Evolutionary conservation across 352 stramenopile species (phyloP).

Genomic region (Pythium brachiatum): DNA sequence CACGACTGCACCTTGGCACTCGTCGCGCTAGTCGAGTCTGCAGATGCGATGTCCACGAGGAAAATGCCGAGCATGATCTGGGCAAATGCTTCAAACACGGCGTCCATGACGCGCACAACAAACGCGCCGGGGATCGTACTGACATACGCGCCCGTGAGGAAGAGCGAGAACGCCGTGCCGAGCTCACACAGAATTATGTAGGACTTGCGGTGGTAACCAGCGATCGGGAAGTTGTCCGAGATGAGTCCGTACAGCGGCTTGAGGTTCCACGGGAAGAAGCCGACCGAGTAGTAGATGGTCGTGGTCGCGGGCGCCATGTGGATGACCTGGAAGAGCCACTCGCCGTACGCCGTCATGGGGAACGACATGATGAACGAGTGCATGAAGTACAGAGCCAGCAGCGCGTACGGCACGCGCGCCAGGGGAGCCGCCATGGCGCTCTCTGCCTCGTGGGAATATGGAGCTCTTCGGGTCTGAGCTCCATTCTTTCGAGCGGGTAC

Average conservation of each 20-base stretch:
- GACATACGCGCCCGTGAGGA: constrained; percentile 55
- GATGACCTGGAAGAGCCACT: constrained; percentile 77
- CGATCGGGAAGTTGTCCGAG: constrained; percentile 72
- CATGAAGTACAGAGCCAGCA: constrained; percentile 79
- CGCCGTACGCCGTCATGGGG: constrained; percentile 71
- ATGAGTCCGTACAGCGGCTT: constrained; percentile 81
- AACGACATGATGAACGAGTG: constrained; percentile 77
- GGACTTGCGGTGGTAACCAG: constrained; percentile 74
- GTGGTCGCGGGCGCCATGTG: constrained; percentile 77
- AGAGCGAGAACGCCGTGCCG: constrained; percentile 47
- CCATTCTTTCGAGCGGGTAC: neutral
- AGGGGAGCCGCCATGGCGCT: constrained; percentile 3
- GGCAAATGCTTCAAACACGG: constrained; percentile 70
- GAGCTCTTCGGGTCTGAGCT: neutral
- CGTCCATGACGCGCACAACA: constrained; percentile 63
- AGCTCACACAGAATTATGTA: constrained; percentile 80
- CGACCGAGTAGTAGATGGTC: constrained; percentile 76
- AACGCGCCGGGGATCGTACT: constrained; percentile 59
- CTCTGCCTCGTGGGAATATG: neutral
- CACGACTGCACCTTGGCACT: constrained; percentile 67
- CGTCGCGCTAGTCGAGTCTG: constrained; percentile 51
- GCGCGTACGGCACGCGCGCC: constrained; percentile 38
- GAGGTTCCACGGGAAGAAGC: constrained; percentile 86
- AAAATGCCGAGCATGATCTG: constrained; percentile 83
- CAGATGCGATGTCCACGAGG: constrained; percentile 59